phyloP scores from a whole-genome alignment of 176 grass and related monocot species.

The Musa schizocarpa region DNA sequence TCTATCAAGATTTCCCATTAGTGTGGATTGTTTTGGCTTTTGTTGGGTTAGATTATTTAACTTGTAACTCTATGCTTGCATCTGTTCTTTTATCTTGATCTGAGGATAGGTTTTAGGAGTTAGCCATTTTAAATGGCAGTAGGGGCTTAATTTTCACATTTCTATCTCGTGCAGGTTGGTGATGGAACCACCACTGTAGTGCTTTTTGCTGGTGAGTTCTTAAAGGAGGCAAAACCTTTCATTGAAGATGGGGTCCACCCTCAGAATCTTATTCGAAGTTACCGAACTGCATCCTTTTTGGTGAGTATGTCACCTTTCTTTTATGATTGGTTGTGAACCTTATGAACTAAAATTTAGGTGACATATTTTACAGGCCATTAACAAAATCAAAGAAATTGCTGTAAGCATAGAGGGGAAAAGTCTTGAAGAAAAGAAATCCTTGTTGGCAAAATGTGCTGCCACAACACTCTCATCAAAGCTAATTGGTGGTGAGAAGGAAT shows the following conservation, averaged over 20 bases:
- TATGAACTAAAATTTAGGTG: background rate
- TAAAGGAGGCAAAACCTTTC: constrained; percentile 95
- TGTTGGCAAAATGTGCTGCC: constrained; percentile 77
- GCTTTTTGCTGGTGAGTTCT: constrained; percentile 86
- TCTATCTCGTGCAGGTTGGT: constrained; percentile 50
- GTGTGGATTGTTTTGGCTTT: too few species aligned
- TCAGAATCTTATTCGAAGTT: constrained; percentile 81
- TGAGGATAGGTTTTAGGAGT: too few species aligned
- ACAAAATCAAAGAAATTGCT: constrained; percentile 76
- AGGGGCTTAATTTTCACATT: constrained; percentile 11
- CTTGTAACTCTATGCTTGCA: too few species aligned
- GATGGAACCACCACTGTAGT: constrained; percentile 99
- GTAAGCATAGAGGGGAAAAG: constrained; percentile 97
- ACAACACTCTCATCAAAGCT: constrained; percentile 86
- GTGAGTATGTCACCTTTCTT: constrained; percentile 22
- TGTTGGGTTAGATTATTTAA: too few species aligned
- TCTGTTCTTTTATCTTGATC: too few species aligned
- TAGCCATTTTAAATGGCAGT: too few species aligned
- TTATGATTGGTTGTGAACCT: constrained; percentile 10
- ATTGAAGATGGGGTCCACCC: constrained; percentile 92
- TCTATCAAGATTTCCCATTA: too few species aligned
- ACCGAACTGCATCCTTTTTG: constrained; percentile 52
- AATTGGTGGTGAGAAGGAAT: constrained; percentile 92
- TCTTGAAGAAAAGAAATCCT: constrained; percentile 72
- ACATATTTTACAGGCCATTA: constrained; percentile 51